These are phyloP conservation scores for Candida corydali DNA, from an alignment of 805 yeast genomes.

Conservation along the genomic window DNA sequence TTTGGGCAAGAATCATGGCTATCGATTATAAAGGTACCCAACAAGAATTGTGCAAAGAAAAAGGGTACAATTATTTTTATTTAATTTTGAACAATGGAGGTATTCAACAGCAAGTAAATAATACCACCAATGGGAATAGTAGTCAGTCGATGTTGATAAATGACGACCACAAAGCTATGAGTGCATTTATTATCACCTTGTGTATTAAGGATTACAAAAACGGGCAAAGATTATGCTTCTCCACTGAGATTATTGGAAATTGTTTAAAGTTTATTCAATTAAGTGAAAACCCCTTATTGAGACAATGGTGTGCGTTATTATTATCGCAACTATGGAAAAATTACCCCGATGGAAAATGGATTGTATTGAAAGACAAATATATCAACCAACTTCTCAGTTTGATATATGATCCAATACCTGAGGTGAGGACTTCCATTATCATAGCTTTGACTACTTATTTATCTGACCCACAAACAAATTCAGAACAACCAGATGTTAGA, in stretches of 20 bases:
- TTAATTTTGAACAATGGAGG: slow-evolving; percentile 65
- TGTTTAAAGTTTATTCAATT: slow-evolving; percentile 61
- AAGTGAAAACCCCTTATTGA: slow-evolving; percentile 76
- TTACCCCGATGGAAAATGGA: slow-evolving; percentile 70
- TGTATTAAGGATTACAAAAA: slow-evolving; percentile 75
- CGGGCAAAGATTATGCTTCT: slow-evolving; percentile 79
- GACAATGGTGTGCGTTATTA: slow-evolving; percentile 89
- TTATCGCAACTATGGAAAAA: slow-evolving; percentile 73
- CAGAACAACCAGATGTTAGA: slow-evolving; percentile 24
- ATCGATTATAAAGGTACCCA: slow-evolving; percentile 89
- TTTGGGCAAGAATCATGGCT: slow-evolving; percentile 97
- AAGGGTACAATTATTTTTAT: slow-evolving; percentile 83
- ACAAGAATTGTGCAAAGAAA: slow-evolving; percentile 86
- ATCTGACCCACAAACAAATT: slow-evolving; percentile 33
- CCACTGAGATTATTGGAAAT: slow-evolving; percentile 65
- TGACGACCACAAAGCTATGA: slow-evolving; percentile 91
- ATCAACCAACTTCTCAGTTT: slow-evolving; percentile 52
- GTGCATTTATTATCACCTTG: slow-evolving; percentile 83
- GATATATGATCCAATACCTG: slow-evolving; percentile 88
- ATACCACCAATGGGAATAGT: no score
- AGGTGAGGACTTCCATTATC: slow-evolving; percentile 82
- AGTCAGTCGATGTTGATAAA: slow-evolving; percentile 39
- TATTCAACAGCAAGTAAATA: slow-evolving; percentile 22
- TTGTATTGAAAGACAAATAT: slow-evolving; percentile 62
- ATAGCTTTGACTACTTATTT: slow-evolving; percentile 68